These are phyloP conservation scores for Heimioporus punctisporus DNA, from an alignment of 1,284 basidiomycete species.

Conservation along the genomic window DNA sequence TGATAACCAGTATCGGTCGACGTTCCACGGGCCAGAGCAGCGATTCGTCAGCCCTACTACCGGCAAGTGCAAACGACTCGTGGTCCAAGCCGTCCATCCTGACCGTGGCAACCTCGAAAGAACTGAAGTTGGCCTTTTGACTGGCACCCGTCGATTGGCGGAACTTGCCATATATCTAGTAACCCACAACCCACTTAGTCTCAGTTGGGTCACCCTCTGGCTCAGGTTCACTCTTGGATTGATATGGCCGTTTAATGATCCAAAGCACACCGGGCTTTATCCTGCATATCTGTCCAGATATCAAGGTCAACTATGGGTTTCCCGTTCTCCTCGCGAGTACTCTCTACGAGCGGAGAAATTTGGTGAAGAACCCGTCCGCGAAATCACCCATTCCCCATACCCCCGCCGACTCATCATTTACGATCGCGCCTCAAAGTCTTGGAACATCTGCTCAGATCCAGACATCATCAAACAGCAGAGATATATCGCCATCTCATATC, in stretches of 20 bases:
- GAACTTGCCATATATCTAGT: conserved; percentile 23
- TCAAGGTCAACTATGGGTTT: conserved; percentile 25
- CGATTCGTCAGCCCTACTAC: conserved; percentile 24
- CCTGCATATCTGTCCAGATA: conserved; percentile 19
- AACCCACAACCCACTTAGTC: background rate
- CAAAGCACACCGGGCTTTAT: conserved; percentile 12
- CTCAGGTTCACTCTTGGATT: conserved; percentile 17
- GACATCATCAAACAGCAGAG: conserved; percentile 10
- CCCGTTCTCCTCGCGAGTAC: conserved; percentile 25
- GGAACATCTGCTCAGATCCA: conserved; percentile 8
- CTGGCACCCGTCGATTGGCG: background rate
- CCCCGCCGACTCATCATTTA: conserved; percentile 23
- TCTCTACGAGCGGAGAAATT: conserved; percentile 15
- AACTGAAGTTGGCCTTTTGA: conserved; percentile 3
- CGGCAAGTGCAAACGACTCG: conserved; percentile 24
- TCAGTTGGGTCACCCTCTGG: conserved; percentile 21
- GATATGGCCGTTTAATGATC: conserved; percentile 12
- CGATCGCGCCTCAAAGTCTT: conserved; percentile 1
- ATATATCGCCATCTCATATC: conserved; percentile 25
- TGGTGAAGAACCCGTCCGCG: conserved; percentile 5
- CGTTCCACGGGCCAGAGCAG: conserved; percentile 12
- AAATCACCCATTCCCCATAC: conserved; percentile 19
- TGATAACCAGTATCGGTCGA: conserved; percentile 20
- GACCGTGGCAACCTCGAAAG: background rate
- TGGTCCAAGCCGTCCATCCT: conserved; percentile 25